phyloP scores from a whole-genome alignment of 345 rosid genomes.

The Salix udensis region DNA sequence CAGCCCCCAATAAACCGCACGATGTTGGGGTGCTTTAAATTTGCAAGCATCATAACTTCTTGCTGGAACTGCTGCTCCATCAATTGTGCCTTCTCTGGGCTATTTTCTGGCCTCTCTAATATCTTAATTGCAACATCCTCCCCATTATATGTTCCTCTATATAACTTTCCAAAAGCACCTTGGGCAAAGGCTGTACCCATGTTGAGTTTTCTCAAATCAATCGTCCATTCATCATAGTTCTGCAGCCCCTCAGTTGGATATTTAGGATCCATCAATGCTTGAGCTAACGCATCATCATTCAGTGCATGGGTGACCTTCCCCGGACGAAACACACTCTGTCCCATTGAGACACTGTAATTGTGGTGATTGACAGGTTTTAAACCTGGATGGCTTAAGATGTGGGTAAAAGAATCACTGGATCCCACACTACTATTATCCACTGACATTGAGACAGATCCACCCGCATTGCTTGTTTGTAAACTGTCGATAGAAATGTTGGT shows the following conservation, averaged over 20 bases:
- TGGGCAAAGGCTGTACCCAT: constrained; percentile 33
- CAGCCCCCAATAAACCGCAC: constrained; percentile 31
- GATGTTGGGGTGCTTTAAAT: constrained; percentile 26
- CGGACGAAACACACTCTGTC: constrained; percentile 19
- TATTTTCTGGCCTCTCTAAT: constrained; percentile 30
- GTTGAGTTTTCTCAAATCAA: constrained; percentile 30
- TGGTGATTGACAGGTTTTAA: constrained; percentile 19
- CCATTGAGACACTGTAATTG: constrained; percentile 10
- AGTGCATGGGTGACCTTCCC: constrained; percentile 24
- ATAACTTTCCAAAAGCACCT: constrained; percentile 30
- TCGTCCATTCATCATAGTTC: constrained; percentile 29
- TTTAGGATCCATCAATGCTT: constrained; percentile 20
- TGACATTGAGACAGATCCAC: constrained; percentile 28
- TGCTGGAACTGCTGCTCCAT: constrained; percentile 37
- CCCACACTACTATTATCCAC: constrained; percentile 27
- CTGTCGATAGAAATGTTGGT: constrained; percentile 27
- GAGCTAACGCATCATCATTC: constrained; percentile 24
- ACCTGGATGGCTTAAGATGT: constrained; percentile 26
- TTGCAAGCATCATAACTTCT: constrained; percentile 32
- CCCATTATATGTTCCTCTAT: constrained; percentile 32
- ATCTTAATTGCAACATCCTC: constrained; percentile 33
- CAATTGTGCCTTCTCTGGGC: constrained; percentile 25
- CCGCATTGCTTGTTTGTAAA: constrained; percentile 23
- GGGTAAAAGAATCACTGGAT: constrained; percentile 27
- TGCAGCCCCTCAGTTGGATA: constrained; percentile 23